A percentile compares a stretch with the other conserved stretches of the same genome.
These are phyloP conservation scores for Aspergillus quadricinctus DNA, from an alignment of 2,329 filamentous ascomycete genomes.

Conservation along the genomic window DNA sequence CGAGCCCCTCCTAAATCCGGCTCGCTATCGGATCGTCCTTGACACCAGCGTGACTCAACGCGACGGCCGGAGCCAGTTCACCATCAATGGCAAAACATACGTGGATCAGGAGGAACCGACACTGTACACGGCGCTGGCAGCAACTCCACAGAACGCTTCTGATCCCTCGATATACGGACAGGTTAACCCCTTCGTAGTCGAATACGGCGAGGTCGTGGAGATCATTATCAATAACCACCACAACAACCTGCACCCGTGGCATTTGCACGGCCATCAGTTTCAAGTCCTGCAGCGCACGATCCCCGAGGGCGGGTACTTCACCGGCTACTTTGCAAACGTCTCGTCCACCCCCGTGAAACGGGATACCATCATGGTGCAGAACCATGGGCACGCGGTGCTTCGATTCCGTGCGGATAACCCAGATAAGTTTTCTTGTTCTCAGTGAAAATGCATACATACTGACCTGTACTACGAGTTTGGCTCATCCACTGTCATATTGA, in stretches of 20 bases:
- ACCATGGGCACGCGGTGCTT: constrained; percentile 28
- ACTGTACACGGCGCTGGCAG: constrained; percentile 68
- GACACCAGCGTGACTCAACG: constrained; percentile 62
- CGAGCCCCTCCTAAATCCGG: constrained; percentile 11
- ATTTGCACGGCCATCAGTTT: constrained; percentile 52
- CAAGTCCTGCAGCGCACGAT: constrained; percentile 36
- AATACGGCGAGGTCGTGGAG: constrained; percentile 50
- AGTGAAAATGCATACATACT: not conserved
- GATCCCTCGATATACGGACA: constrained; percentile 63
- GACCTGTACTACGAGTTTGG: constrained; percentile 21
- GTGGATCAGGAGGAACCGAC: constrained; percentile 70
- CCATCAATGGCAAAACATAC: constrained; percentile 76
- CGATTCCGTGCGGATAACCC: constrained; percentile 35
- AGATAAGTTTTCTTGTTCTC: constrained; percentile 15
- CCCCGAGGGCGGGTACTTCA: constrained; percentile 24
- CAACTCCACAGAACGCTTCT: constrained; percentile 48
- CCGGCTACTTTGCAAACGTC: constrained; percentile 20
- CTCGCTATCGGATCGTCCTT: constrained; percentile 13
- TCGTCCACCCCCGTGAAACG: constrained; percentile 26
- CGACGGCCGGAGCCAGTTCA: constrained; percentile 57
- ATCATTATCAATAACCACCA: constrained; percentile 36
- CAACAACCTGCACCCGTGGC: constrained; percentile 43
- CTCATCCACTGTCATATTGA: constrained; percentile 36
- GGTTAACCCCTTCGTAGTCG: constrained; percentile 64
- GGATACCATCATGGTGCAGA: constrained; percentile 33